Evolutionary conservation across 2,329 filamentous ascomycete genomes (phyloP), one percentile per base, ranked within the genome.

Genomic region (Colletotrichum plurivorum): DNA sequence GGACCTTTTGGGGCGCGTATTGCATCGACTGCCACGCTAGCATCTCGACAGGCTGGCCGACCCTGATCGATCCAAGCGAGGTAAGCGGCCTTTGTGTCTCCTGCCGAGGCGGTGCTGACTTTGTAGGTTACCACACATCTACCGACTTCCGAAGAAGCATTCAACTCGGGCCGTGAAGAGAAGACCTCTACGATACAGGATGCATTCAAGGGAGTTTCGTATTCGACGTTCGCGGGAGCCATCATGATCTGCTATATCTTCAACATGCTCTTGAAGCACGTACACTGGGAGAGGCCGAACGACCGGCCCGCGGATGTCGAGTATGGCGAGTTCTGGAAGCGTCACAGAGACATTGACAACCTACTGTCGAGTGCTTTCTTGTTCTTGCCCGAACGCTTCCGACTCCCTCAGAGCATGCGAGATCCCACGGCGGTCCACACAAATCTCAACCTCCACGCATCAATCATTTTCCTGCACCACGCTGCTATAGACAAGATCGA

Each of bases 31-130:
- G 93, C 27, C 97, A 97, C 80, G 92, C 93, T 2, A 94, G 92
- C 74, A 93, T 97, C 59, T 94, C 94, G 13, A 97, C 94, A 4
- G 95, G 95, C 2, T 98, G 95, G 95, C 94, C 95, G 0, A 92
- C 93, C 83, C 83, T 90, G 27, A 90, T 97, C 49, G 91, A 97
- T 71, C 87, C 93, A 67, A 84, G 84, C 76, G 93, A 97, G 71
- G 88, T 67, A 60, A 18, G 36, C 18, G 16, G 46, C 3, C 13
- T 36, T 36, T 36, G 5, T 12, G 25, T 9, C 13, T 8, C 3
- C 13, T 16, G 25, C 5, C 31, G 4, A 5, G 13, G 9, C 9
- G 2, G 12, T 43, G 25, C 61, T 70, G 36, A 66, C 36, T 16
- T 16, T 13, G n/a, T 49, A 86, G 91, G 89, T 95, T 67, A 86